Percentiles rank a stretch among this genome's conserved stretches.
phyloP scores from a whole-genome alignment of 2,329 filamentous ascomycete species.

The Sporothrix pallida region DNA sequence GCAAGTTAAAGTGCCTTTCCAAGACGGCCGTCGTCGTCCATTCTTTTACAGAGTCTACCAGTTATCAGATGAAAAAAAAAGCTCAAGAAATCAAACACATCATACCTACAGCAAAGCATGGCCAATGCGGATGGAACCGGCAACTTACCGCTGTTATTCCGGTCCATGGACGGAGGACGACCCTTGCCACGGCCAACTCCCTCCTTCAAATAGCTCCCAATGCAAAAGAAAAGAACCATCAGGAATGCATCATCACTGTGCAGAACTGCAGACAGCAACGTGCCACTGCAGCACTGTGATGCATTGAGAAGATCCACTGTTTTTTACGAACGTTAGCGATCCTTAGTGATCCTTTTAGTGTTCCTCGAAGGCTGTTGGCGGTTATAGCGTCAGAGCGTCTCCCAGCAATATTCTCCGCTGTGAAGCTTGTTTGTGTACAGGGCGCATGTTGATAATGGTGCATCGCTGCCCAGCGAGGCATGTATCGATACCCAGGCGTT shows the following conservation, averaged over 20 bases:
- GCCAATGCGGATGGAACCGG: slow-evolving; percentile 6
- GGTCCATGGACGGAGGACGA: neutral
- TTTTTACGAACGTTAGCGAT: neutral
- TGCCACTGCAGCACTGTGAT: neutral
- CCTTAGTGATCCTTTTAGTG: neutral
- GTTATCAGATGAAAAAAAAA: neutral
- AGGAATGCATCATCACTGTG: neutral
- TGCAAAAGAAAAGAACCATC: neutral
- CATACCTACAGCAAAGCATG: neutral
- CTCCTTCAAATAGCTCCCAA: neutral
- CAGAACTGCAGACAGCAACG: neutral
- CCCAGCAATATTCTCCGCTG: too few species aligned
- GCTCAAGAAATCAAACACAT: neutral
- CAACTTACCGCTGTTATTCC: neutral
- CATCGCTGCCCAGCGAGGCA: slow-evolving; percentile 44
- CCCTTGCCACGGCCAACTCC: neutral
- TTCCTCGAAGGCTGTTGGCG: neutral
- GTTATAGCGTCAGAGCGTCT: neutral
- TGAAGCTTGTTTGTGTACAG: slow-evolving; percentile 2
- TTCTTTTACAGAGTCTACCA: neutral
- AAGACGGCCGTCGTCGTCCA: too few species aligned
- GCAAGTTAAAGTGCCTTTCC: too few species aligned
- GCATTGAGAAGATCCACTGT: slow-evolving; percentile 3
- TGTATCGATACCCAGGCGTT: slow-evolving; percentile 37
- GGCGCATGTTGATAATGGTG: slow-evolving; percentile 38